These are phyloP conservation scores for Beauveria sp. DNA, from an alignment of 2,329 filamentous ascomycete species.

Conservation along the genomic window DNA sequence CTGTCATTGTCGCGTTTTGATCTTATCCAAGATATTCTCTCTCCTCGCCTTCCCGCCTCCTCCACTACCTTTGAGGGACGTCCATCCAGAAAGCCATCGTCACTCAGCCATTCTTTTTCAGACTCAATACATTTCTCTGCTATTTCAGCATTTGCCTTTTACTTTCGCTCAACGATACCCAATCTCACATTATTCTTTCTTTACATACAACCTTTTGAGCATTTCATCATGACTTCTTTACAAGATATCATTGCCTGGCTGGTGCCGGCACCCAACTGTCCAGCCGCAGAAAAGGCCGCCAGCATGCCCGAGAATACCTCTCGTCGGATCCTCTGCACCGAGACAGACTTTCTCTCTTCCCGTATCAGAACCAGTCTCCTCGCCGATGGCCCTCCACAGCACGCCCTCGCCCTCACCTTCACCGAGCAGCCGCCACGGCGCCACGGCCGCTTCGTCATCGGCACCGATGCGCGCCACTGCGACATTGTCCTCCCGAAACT, in stretches of 20 bases:
- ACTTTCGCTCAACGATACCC: conserved; percentile 11
- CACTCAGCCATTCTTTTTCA: conserved; percentile 8
- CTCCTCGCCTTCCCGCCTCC: background rate
- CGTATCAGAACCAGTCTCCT: conserved; percentile 21
- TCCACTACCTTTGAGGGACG: conserved; percentile 4
- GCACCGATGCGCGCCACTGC: conserved; percentile 28
- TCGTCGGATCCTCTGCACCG: conserved; percentile 19
- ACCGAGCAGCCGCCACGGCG: conserved; percentile 23
- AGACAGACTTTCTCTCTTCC: conserved; percentile 21
- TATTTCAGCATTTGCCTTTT: background rate
- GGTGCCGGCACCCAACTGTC: conserved; percentile 28
- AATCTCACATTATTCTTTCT: background rate
- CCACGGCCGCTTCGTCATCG: conserved; percentile 30
- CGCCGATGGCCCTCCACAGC: conserved; percentile 15
- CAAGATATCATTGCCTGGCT: conserved; percentile 32
- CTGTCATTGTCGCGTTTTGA: background rate
- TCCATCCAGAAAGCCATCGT: background rate
- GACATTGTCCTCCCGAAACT: conserved; percentile 30
- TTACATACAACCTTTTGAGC: background rate
- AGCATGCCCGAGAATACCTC: conserved; percentile 25
- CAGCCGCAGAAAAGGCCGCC: conserved; percentile 26
- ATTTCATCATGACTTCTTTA: conserved; percentile 13
- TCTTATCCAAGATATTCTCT: background rate
- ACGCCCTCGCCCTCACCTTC: conserved; percentile 30
- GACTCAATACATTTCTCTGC: background rate